Evolutionary conservation across 163 green algal genomes (phyloP).

Genomic region (Picocystis sp.): DNA sequence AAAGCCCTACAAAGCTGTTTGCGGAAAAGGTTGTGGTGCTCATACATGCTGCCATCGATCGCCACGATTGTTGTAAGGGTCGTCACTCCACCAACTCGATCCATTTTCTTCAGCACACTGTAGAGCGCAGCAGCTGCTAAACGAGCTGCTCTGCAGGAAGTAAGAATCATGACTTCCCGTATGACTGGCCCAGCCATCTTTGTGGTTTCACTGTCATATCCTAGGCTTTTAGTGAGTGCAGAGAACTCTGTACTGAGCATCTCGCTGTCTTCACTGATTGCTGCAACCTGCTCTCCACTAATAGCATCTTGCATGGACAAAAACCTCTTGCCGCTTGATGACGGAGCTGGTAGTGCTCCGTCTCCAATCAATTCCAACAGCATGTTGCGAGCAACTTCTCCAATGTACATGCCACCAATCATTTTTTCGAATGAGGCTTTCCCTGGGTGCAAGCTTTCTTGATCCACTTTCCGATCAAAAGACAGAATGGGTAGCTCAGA

Average conservation of each 20-base stretch:
- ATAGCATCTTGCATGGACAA: neutral
- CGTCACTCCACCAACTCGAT: neutral
- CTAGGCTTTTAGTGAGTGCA: neutral
- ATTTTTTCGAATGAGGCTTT: conserved; percentile 66
- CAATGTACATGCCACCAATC: conserved; percentile 73
- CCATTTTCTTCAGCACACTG: conserved; percentile 1
- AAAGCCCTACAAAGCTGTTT: neutral
- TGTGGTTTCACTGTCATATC: neutral
- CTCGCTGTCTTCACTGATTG: neutral
- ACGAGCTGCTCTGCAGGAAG: neutral
- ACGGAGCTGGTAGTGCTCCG: neutral
- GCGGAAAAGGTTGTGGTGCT: conserved; percentile 2
- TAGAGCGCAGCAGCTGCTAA: conserved; percentile 2
- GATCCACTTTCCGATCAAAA: conserved; percentile 52
- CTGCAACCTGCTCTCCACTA: conserved; percentile 1
- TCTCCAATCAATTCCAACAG: conserved; percentile 28
- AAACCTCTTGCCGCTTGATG: neutral
- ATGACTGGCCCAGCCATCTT: too few relatives aligned
- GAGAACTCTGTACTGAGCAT: neutral
- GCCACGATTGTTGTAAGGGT: neutral
- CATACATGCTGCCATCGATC: conserved; percentile 2
- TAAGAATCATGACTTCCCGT: neutral
- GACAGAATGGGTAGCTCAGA: conserved; percentile 31
- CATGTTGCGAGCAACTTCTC: conserved; percentile 54
- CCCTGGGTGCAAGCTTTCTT: conserved; percentile 32